A percentile compares a stretch with the other conserved stretches of the same genome.
Conservation (phyloP, 495 filamentous ascomycete genomes). For the Penicillium paxilli region DNA sequence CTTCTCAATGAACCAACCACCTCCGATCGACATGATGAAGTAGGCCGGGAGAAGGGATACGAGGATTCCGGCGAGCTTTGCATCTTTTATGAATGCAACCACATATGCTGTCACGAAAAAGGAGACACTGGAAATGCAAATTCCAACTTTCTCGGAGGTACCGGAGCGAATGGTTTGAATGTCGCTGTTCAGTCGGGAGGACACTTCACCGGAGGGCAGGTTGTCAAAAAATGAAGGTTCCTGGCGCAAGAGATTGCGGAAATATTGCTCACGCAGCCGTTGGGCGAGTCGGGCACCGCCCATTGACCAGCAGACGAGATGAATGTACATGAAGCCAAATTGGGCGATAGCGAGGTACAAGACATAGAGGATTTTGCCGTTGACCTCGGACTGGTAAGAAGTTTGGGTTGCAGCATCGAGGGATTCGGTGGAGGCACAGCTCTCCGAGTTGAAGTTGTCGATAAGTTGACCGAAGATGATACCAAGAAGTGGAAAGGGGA, state of each 20-base stretch:
- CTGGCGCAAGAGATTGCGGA: constrained; percentile 55
- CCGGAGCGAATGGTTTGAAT: constrained; percentile 58
- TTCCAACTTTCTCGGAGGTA: constrained; percentile 65
- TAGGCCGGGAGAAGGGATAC: constrained; percentile 63
- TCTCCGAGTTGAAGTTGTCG: constrained; percentile 59
- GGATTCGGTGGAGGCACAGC: constrained; percentile 33
- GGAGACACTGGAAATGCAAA: constrained; percentile 52
- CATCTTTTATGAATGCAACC: constrained; percentile 60
- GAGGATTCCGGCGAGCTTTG: constrained; percentile 33
- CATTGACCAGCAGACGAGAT: constrained; percentile 53
- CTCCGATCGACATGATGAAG: constrained; percentile 60
- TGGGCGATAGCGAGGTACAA: constrained; percentile 62
- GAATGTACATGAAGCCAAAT: constrained; percentile 55
- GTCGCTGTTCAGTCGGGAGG: constrained; percentile 56
- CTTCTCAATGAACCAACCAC: constrained; percentile 57
- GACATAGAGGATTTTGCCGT: constrained; percentile 57
- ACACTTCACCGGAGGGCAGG: constrained; percentile 54
- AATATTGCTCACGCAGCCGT: constrained; percentile 57
- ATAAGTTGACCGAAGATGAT: constrained; percentile 67
- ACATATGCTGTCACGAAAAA: constrained; percentile 65
- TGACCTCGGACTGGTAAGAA: constrained; percentile 44
- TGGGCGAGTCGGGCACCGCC: constrained; percentile 59
- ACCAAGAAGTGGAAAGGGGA: constrained; percentile 64
- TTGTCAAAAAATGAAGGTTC: constrained; percentile 61
- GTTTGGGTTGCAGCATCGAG: constrained; percentile 16